Conservation (phyloP, 1,284 basidiomycete genomes). For the Cystobasidium slooffiae region DNA sequence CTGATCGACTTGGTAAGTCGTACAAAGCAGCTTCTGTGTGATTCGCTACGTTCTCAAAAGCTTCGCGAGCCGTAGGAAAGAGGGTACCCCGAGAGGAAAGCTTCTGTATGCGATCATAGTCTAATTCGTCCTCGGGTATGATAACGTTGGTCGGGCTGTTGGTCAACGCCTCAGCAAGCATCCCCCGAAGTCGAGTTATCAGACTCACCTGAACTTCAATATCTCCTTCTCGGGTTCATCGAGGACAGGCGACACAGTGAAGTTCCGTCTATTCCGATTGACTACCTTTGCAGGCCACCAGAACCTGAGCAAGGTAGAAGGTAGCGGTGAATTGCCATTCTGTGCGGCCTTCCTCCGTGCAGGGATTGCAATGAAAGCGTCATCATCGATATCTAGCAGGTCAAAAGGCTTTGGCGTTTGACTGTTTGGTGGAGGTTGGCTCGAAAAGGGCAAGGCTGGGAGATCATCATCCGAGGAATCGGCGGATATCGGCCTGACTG, state of each 20-base stretch:
- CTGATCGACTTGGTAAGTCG: neutral
- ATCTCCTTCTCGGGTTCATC: neutral
- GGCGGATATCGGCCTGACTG: neutral
- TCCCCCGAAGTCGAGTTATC: neutral
- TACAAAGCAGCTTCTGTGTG: neutral
- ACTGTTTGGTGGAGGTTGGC: neutral
- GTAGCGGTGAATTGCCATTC: neutral
- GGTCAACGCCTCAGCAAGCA: neutral
- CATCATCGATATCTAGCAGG: constrained; percentile 13
- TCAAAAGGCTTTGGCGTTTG: neutral
- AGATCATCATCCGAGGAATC: constrained; percentile 18
- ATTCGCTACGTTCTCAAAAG: neutral
- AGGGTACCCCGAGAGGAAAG: constrained; percentile 1
- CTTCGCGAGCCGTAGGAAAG: neutral
- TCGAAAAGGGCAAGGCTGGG: constrained; percentile 9
- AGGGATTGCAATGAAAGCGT: constrained; percentile 11
- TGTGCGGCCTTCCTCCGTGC: neutral
- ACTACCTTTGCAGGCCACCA: constrained; percentile 38
- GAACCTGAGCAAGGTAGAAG: neutral
- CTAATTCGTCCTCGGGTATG: constrained; percentile 3
- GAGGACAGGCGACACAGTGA: constrained; percentile 17
- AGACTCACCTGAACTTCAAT: constrained; percentile 9
- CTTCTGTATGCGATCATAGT: constrained; percentile 5
- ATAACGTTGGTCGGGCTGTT: neutral
- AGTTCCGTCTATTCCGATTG: constrained; percentile 23